phyloP scores from a whole-genome alignment of 306 rosid species.

The Cicer bijugum region DNA sequence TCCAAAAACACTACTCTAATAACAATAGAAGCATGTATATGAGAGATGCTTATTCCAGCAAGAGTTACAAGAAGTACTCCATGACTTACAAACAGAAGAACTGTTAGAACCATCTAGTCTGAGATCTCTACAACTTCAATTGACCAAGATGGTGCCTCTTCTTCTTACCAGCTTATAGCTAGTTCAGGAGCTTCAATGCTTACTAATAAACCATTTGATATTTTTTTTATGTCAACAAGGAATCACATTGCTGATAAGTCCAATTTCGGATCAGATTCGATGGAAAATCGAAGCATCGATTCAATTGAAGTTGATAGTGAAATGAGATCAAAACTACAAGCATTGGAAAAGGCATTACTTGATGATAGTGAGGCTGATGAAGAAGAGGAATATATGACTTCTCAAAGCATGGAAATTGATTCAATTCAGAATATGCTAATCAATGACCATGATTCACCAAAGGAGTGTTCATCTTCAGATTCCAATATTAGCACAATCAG shows the following conservation, averaged over 20 bases:
- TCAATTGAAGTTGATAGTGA: conserved; percentile 52
- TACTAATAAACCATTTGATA: conserved; percentile 22
- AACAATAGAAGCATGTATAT: conserved; percentile 53
- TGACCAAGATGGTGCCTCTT: conserved; percentile 45
- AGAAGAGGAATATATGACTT: conserved; percentile 55
- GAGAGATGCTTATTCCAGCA: conserved; percentile 63
- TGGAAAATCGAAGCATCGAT: conserved; percentile 66
- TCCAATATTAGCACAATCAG: conserved; percentile 68
- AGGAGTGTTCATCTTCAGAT: conserved; percentile 72
- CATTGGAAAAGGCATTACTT: conserved; percentile 85
- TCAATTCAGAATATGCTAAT: conserved; percentile 57
- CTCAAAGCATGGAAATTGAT: conserved; percentile 82
- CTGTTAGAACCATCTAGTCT: conserved; percentile 56
- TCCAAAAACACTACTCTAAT: conserved; percentile 52
- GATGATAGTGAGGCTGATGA: conserved; percentile 66
- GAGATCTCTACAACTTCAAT: conserved; percentile 60
- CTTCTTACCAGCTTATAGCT: no score
- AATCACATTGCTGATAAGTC: conserved; percentile 50
- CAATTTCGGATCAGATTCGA: conserved; percentile 55
- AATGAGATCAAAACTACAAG: conserved; percentile 82
- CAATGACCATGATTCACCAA: conserved; percentile 71
- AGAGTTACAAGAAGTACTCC: conserved; percentile 84
- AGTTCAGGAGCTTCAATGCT: conserved; percentile 38
- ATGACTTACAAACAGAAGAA: conserved; percentile 73
- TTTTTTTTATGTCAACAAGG: conserved; percentile 41